A percentile compares a stretch with the other conserved stretches of the same genome.
Evolutionary conservation across 805 yeast species (phyloP).

Genomic region (Lipomyces yamanashiensis): DNA sequence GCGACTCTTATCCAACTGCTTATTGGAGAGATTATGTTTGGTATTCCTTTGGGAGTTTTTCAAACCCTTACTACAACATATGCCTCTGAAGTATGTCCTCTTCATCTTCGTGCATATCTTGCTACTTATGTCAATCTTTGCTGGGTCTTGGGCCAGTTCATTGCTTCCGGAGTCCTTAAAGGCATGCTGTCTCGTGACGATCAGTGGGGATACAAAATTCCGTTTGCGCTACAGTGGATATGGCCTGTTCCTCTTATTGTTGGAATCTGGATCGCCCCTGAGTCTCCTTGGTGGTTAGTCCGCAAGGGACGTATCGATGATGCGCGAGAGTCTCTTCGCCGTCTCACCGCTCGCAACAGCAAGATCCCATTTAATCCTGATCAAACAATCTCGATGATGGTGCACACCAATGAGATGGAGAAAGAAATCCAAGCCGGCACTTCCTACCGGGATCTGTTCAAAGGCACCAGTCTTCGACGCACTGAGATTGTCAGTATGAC

Average conservation of each 20-base stretch:
- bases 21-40: conserved; percentile 49
- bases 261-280: conserved; percentile 51
- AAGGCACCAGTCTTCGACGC: conserved; percentile 31
- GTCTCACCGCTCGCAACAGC: conserved; percentile 6
- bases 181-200: conserved; percentile 32
- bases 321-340: conserved; percentile 8
- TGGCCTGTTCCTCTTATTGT: conserved; percentile 59
- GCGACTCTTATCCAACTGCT: conserved; percentile 47
- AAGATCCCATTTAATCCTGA: conserved; percentile 4
- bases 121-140: conserved; percentile 57
- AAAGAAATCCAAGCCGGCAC: not conserved
- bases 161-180: conserved; percentile 56
- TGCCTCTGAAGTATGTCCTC: conserved; percentile 63
- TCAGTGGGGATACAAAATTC: conserved; percentile 55
- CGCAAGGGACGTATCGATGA: conserved; percentile 11
- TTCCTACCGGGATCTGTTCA: conserved; percentile 14
- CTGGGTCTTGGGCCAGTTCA: conserved; percentile 60
- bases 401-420: conserved; percentile 18
- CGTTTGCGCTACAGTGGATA: conserved; percentile 65
- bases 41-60: conserved; percentile 62
- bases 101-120: conserved; percentile 55
- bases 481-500: conserved; percentile 45
- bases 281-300: conserved; percentile 34
- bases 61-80: conserved; percentile 58
- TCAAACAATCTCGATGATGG: conserved; percentile 22